Evolutionary conservation across 2,329 filamentous ascomycete species (phyloP), one percentile per base, ranked within the genome.

Genomic region (Trichoderma endophyticum): DNA sequence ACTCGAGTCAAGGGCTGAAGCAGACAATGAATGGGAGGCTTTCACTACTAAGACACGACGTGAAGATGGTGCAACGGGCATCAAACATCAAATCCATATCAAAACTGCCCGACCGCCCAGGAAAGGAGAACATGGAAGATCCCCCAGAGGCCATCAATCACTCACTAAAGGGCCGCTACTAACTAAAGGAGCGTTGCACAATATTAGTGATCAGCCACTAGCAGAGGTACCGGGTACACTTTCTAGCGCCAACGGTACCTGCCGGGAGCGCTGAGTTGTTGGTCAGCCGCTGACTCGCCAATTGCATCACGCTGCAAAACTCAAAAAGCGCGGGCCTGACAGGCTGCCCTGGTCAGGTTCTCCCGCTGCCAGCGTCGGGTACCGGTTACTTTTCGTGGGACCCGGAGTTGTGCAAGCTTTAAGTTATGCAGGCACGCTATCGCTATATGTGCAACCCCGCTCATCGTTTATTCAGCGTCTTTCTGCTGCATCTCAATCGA

Each of bases 391-490:
- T 65, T 7, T 9, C 28, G n/a, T 15, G 43, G 28, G n/a, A 18
- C 56, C 26, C 26, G 18, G 62, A 28, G 24, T 15, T 68, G 21
- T 60, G 65, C 65, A 54, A 26, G 30, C 62, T 26, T 61, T 43
- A 9, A 43, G 39, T 43, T 69, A 51, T 69, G 65, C 56, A 60
- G 36, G 57, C 56, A 26, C 54, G 36, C 65, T 48, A 68, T 28
- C 39, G 39, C 15, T 43, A 43, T 48, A 51, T 32, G 56, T 69
- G 60, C 48, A 54, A 54, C 65, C 65, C 65, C 65, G 65, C 65
- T 48, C 65, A 69, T 32, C 30, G 39, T 21, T 69, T 60, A 34
- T 69, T 51, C 65, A 69, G 34, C 63, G 15, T 66, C 48, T 36
- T 36, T n/a, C 34, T 56, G 30, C 48, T 54, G 64, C 51, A 59